Conservation (phyloP, 176 grass and related monocot genomes). For the Pontederia crassipes region DNA sequence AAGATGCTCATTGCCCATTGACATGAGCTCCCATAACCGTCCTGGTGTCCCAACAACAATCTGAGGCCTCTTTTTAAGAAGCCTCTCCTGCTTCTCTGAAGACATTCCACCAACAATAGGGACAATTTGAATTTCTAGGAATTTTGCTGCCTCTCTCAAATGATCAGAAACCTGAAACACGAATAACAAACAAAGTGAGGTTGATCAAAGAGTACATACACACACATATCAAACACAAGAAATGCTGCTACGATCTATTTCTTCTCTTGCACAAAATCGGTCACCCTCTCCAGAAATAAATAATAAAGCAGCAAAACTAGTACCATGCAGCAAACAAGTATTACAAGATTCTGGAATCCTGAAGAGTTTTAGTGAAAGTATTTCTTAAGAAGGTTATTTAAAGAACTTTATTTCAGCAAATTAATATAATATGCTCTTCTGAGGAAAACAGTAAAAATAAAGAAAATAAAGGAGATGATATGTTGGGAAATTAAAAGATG, state of each 20-base stretch:
- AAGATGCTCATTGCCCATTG: conserved; percentile 56
- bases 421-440: too few relatives aligned
- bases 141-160: conserved; percentile 60
- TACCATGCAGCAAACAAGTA: neutral
- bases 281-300: too few relatives aligned
- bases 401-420: too few relatives aligned
- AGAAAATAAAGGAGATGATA: too few relatives aligned
- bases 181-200: neutral
- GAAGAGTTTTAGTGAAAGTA: too few relatives aligned
- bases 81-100: conserved; percentile 79
- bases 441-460: too few relatives aligned
- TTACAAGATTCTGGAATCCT: neutral
- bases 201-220: neutral
- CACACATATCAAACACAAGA: neutral
- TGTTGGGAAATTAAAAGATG: too few relatives aligned
- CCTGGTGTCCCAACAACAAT: conserved; percentile 95
- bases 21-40: conserved; percentile 93
- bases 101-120: conserved; percentile 90
- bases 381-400: too few relatives aligned
- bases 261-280: too few relatives aligned
- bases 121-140: conserved; percentile 59
- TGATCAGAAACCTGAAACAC: conserved; percentile 72
- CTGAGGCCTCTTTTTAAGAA: conserved; percentile 68
- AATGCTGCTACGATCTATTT: neutral
- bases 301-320: too few relatives aligned